Percentiles rank a stretch among this genome's conserved stretches.
These are phyloP conservation scores for Boletus barrowsii DNA, from an alignment of 768 basidiomycete species.

Conservation along the genomic window DNA sequence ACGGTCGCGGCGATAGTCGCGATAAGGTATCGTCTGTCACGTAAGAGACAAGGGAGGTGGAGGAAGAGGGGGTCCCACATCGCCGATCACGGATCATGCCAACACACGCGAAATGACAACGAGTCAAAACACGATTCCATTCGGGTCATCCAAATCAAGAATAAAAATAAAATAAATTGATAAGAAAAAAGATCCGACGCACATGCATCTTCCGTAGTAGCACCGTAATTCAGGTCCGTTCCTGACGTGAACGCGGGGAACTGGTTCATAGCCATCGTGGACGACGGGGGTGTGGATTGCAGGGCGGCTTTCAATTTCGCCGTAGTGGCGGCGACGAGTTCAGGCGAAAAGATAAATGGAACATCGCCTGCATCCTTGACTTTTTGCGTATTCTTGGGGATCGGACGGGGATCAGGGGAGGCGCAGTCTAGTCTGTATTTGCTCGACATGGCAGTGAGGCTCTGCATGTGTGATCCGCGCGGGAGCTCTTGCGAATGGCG, in stretches of 20 bases:
- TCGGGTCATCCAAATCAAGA: not conserved
- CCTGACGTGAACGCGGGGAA: constrained; percentile 23
- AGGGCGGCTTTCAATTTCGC: constrained; percentile 27
- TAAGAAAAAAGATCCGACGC: constrained; percentile 17
- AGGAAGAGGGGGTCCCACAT: not conserved
- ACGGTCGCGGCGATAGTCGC: constrained; percentile 7
- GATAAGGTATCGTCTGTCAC: constrained; percentile 6
- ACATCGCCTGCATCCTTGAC: constrained; percentile 31
- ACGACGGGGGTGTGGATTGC: constrained; percentile 14
- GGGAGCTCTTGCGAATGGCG: constrained; percentile 24
- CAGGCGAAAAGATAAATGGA: constrained; percentile 31
- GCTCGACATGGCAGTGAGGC: constrained; percentile 22
- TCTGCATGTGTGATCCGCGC: constrained; percentile 18
- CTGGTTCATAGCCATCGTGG: constrained; percentile 3
- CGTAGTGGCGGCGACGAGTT: constrained; percentile 29
- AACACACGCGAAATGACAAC: not conserved
- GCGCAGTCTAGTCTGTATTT: constrained; percentile 23
- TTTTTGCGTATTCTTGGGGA: constrained; percentile 14
- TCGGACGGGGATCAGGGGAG: constrained; percentile 9
- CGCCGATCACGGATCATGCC: constrained; percentile 7
- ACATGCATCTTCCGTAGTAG: constrained; percentile 24
- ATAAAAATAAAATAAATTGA: constrained; percentile 1
- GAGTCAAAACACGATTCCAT: not conserved
- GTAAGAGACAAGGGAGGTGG: no score
- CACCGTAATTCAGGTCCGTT: constrained; percentile 10